Evolutionary conservation across 306 rosid genomes (phyloP).

Genomic region (Quercus parvula): DNA sequence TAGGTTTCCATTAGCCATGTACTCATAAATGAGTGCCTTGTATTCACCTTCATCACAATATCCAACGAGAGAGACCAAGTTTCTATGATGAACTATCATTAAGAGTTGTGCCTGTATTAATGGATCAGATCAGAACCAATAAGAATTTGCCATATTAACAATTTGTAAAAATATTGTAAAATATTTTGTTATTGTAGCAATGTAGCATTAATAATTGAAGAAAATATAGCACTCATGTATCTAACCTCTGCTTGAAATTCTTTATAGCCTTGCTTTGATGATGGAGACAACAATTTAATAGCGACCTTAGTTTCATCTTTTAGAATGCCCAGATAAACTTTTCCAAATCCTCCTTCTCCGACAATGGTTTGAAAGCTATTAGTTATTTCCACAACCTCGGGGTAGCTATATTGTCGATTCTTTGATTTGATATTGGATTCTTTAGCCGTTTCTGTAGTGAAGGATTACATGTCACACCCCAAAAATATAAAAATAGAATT

Average conservation of each 20-base stretch:
- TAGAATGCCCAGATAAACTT: constrained; percentile 30
- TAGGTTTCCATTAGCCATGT: constrained; percentile 17
- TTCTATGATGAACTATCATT: constrained; percentile 20
- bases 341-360: constrained; percentile 51
- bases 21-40: constrained; percentile 26
- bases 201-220: too few species aligned
- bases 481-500: too few species aligned
- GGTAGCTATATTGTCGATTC: not conserved
- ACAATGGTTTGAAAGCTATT: constrained; percentile 14
- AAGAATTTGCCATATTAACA: too few species aligned
- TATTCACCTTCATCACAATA: constrained; percentile 14
- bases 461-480: too few species aligned
- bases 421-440: not conserved
- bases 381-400: constrained; percentile 16
- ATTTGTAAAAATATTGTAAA: too few species aligned
- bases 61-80: constrained; percentile 28
- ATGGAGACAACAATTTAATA: not conserved
- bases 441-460: too few species aligned
- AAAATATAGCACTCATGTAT: not conserved
- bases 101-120: constrained; percentile 19
- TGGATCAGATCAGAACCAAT: too few species aligned
- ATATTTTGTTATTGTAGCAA: too few species aligned
- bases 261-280: constrained; percentile 35
- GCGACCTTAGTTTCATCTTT: constrained; percentile 29
- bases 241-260: constrained; percentile 26